Percentiles rank a stretch among this genome's conserved stretches.
Evolutionary conservation across 1,284 basidiomycete genomes (phyloP).

Genomic region (Schizopora paradoxa): DNA sequence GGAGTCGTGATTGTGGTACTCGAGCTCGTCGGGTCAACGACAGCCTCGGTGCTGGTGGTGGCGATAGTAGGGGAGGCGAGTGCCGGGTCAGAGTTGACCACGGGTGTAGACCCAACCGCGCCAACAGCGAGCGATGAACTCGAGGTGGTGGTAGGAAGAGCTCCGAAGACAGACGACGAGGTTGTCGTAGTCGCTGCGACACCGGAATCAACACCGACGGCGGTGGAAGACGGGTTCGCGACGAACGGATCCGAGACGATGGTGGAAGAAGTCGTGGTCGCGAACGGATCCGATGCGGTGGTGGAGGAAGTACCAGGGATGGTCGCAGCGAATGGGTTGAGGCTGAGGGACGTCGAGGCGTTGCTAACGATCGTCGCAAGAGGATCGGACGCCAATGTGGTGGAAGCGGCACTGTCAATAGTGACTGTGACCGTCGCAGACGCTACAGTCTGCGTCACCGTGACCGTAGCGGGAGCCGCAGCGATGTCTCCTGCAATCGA

Average conservation of each 20-base stretch:
- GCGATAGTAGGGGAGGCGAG: background rate
- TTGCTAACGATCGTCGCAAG: too few relatives aligned
- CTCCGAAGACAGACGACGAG: background rate
- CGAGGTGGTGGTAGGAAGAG: background rate
- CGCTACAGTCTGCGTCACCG: background rate
- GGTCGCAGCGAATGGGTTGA: background rate
- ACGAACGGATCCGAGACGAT: background rate
- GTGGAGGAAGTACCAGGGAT: background rate
- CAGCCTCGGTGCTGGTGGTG: background rate
- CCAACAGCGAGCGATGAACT: background rate
- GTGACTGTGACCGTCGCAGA: conserved; percentile 1
- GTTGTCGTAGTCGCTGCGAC: background rate
- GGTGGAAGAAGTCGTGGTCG: background rate
- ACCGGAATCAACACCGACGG: background rate
- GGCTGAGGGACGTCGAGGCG: too few relatives aligned
- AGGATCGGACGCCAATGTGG: background rate
- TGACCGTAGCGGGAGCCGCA: background rate
- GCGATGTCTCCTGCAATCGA: background rate
- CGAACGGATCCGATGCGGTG: background rate
- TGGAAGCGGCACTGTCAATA: background rate
- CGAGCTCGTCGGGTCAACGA: background rate
- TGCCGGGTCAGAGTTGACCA: background rate
- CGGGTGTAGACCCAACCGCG: too few relatives aligned
- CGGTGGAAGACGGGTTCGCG: background rate
- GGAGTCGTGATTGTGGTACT: conserved; percentile 2